A percentile compares a stretch with the other conserved stretches of the same genome.
Conservation (phyloP, 352 stramenopile species). For the Globisporangium paroecandrum region DNA sequence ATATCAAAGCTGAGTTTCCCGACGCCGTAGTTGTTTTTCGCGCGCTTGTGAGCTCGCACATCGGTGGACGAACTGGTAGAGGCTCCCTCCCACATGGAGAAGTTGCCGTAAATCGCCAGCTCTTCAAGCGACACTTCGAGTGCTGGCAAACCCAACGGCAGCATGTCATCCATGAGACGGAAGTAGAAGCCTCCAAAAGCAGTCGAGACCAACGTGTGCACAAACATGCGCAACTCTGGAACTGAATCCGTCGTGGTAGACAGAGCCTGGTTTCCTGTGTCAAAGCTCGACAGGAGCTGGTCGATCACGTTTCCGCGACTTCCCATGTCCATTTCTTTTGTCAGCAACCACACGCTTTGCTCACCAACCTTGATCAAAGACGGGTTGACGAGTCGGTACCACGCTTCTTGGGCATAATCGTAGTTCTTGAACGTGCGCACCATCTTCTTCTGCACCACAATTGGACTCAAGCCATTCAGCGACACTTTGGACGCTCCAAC, state of each 20-base stretch:
- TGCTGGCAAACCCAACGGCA: slow-evolving; percentile 64
- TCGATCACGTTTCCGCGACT: slow-evolving; percentile 71
- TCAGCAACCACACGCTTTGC: slow-evolving; percentile 67
- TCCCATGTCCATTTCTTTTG: slow-evolving; percentile 79
- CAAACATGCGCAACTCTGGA: slow-evolving; percentile 52
- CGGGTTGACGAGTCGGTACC: slow-evolving; percentile 77
- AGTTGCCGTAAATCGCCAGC: slow-evolving; percentile 67
- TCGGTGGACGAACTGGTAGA: slow-evolving; percentile 27
- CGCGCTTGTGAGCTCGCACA: slow-evolving; percentile 36
- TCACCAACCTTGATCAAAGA: slow-evolving; percentile 66
- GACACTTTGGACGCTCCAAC: slow-evolving; percentile 51
- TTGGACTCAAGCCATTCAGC: slow-evolving; percentile 49
- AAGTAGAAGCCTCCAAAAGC: slow-evolving; percentile 87
- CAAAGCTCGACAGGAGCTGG: slow-evolving; percentile 68
- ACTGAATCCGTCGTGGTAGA: background rate
- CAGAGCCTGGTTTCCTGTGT: slow-evolving; percentile 18
- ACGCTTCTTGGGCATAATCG: slow-evolving; percentile 85
- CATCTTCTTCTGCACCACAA: slow-evolving; percentile 84
- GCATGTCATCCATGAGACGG: slow-evolving; percentile 78
- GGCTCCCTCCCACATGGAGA: slow-evolving; percentile 65
- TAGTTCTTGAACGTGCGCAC: slow-evolving; percentile 83
- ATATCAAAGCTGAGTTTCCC: slow-evolving; percentile 76
- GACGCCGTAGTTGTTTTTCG: slow-evolving; percentile 66
- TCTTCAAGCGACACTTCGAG: slow-evolving; percentile 82
- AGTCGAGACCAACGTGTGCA: slow-evolving; percentile 75